Conservation (phyloP, 345 rosid species). For the Linum trigynum region DNA sequence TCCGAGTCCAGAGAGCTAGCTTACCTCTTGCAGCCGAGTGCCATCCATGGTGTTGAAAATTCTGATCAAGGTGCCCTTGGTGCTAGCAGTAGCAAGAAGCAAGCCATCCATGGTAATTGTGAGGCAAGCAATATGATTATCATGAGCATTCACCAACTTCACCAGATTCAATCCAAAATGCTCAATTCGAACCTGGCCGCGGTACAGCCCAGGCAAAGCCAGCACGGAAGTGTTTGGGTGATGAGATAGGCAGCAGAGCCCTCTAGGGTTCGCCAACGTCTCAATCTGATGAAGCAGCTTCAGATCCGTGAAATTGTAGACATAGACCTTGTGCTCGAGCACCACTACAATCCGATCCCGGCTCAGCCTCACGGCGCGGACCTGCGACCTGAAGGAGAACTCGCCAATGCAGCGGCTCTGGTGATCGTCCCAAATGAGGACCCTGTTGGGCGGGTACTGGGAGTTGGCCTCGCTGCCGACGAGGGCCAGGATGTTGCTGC, state of each 20-base stretch:
- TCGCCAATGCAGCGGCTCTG: constrained; percentile 82
- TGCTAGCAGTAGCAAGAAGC: constrained; percentile 88
- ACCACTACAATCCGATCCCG: constrained; percentile 68
- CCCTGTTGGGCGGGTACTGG: constrained; percentile 75
- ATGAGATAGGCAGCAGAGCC: constrained; percentile 85
- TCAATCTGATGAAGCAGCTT: constrained; percentile 85
- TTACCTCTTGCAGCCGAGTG: constrained; percentile 76
- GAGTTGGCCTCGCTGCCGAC: constrained; percentile 66
- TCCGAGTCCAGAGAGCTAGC: not conserved
- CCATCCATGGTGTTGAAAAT: constrained; percentile 95
- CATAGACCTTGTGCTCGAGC: constrained; percentile 82
- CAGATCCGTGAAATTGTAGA: constrained; percentile 60
- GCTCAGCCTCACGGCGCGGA: constrained; percentile 68
- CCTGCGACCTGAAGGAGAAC: constrained; percentile 66
- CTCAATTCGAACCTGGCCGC: constrained; percentile 71
- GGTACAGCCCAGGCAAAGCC: constrained; percentile 79
- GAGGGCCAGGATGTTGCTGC: constrained; percentile 78
- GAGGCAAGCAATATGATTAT: constrained; percentile 64
- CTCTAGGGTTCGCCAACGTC: constrained; percentile 69
- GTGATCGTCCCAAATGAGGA: constrained; percentile 84
- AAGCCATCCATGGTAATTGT: constrained; percentile 83
- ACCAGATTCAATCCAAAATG: constrained; percentile 76
- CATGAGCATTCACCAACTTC: constrained; percentile 67
- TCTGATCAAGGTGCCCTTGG: constrained; percentile 79
- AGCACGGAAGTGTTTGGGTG: constrained; percentile 59